These are phyloP conservation scores for Melanomma pulvis-pyrius DNA, from an alignment of 495 filamentous ascomycete species.

Conservation along the genomic window DNA sequence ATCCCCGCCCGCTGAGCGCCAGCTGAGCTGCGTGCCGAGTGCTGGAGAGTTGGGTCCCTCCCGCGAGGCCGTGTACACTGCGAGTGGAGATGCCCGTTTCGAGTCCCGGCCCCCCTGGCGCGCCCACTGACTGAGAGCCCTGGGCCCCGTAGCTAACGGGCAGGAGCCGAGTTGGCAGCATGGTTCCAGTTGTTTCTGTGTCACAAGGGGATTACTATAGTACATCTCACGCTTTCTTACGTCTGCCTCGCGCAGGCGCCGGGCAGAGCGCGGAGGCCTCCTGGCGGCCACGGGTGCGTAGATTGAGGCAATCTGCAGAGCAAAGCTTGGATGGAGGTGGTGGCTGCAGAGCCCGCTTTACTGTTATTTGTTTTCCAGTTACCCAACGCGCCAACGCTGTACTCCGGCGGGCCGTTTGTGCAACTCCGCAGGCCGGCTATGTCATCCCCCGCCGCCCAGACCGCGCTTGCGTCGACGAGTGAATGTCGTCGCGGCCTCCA, in stretches of 20 bases:
- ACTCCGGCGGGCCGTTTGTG: conserved; percentile 6
- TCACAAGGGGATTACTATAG: not conserved
- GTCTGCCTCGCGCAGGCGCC: not conserved
- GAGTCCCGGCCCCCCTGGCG: not conserved
- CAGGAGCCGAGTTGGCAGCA: not conserved
- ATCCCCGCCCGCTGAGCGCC: not conserved
- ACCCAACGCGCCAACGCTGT: not conserved
- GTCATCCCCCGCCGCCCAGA: conserved; percentile 20
- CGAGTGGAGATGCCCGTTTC: conserved; percentile 16
- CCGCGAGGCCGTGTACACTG: not conserved
- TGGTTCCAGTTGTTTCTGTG: not conserved
- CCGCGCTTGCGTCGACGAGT: not conserved
- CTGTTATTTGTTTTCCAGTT: not conserved
- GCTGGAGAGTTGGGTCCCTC: not conserved
- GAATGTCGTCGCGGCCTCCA: not conserved
- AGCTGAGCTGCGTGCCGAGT: not conserved
- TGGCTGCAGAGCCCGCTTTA: not conserved
- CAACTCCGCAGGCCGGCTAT: not conserved
- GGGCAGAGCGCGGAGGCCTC: not conserved
- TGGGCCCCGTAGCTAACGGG: not conserved
- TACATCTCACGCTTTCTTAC: not conserved
- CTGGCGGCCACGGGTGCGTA: not conserved
- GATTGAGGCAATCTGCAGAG: conserved; percentile 16
- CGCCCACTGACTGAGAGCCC: not conserved
- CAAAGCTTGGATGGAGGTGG: not conserved